Percentiles rank a stretch among this genome's conserved stretches.
Conservation (phyloP, 768 basidiomycete genomes). For the Galerina marginata region DNA sequence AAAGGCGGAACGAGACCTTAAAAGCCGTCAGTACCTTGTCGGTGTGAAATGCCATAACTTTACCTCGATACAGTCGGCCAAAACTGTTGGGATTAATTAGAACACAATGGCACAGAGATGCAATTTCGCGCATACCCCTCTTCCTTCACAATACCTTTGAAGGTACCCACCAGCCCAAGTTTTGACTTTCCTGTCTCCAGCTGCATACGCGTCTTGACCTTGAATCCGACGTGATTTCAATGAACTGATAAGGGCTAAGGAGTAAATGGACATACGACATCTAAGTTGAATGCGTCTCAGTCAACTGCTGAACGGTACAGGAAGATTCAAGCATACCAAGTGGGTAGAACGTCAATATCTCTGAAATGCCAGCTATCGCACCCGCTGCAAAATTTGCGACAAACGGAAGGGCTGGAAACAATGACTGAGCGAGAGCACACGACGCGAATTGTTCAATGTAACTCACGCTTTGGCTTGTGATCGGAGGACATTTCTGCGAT, state of each 20-base stretch:
- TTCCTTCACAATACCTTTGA: conserved; percentile 80
- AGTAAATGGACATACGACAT: conserved; percentile 72
- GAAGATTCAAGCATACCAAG: conserved; percentile 61
- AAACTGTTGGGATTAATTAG: conserved; percentile 44
- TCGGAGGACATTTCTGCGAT: conserved; percentile 27
- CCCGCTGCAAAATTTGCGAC: conserved; percentile 92
- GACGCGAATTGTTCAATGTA: neutral
- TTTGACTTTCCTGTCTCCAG: conserved; percentile 83
- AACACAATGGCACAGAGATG: neutral
- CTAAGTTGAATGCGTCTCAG: conserved; percentile 40
- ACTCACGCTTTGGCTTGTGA: conserved; percentile 38
- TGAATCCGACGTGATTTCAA: conserved; percentile 6
- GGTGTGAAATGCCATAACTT: neutral
- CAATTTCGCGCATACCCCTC: conserved; percentile 74
- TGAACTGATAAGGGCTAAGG: conserved; percentile 4
- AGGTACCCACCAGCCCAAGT: conserved; percentile 81
- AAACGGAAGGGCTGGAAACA: conserved; percentile 74
- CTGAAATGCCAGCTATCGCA: conserved; percentile 92
- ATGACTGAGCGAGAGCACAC: conserved; percentile 7
- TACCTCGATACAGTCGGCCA: conserved; percentile 89
- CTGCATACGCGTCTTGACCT: conserved; percentile 99
- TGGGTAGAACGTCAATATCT: conserved; percentile 87
- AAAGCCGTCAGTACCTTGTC: neutral
- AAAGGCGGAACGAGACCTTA: conserved; percentile 92
- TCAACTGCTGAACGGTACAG: neutral